A percentile compares a stretch with the other conserved stretches of the same genome.
phyloP scores from a whole-genome alignment of 1,284 basidiomycete genomes.

The Cryptococcus hybrid region DNA sequence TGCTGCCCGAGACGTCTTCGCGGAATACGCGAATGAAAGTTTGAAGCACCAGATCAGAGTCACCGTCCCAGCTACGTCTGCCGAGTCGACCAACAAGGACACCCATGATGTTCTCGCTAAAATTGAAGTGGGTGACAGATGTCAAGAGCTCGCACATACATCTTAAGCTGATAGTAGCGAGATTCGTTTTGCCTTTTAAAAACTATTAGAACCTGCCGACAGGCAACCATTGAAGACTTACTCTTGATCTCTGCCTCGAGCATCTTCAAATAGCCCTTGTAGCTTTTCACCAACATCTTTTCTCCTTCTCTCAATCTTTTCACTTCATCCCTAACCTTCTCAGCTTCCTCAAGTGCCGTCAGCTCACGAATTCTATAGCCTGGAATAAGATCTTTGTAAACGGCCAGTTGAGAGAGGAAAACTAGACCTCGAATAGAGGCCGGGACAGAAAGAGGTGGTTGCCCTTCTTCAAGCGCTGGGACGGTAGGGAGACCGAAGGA shows the following conservation, averaged over 20 bases:
- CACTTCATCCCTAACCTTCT: constrained; percentile 94
- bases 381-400: constrained; percentile 95
- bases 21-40: constrained; percentile 79
- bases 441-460: constrained; percentile 68
- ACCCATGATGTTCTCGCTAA: constrained; percentile 87
- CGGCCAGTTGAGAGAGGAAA: constrained; percentile 84
- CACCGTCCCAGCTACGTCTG: constrained; percentile 81
- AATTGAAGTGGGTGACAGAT: constrained; percentile 95
- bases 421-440: constrained; percentile 80
- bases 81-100: constrained; percentile 82
- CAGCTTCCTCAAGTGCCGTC: constrained; percentile 84
- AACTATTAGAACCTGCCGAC: neutral
- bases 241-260: constrained; percentile 86
- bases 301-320: constrained; percentile 90
- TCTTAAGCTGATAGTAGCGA: constrained; percentile 70
- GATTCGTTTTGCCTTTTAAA: constrained; percentile 63
- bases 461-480: constrained; percentile 62
- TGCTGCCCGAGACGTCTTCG: constrained; percentile 69
- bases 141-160: constrained; percentile 83
- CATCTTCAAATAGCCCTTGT: constrained; percentile 81
- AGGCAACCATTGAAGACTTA: constrained; percentile 45
- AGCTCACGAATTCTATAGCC: constrained; percentile 74
- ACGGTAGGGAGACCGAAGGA: constrained; percentile 76
- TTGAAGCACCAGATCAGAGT: constrained; percentile 77
- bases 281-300: constrained; percentile 86